These are phyloP conservation scores for Aspergillus diversus DNA, from an alignment of 495 filamentous ascomycete genomes.

Conservation along the genomic window DNA sequence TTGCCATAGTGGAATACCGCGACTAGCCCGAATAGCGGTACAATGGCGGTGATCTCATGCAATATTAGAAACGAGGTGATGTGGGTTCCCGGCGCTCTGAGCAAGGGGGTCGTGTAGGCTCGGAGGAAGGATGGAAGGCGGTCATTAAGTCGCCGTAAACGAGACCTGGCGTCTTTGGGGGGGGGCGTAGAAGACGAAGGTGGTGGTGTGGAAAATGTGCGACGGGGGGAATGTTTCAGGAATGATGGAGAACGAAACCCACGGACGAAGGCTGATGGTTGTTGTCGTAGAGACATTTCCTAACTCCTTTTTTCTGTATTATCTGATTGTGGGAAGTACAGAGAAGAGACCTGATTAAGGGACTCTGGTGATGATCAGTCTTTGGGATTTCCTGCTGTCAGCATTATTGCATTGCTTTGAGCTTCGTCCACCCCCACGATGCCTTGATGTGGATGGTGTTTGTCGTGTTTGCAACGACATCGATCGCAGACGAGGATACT, in stretches of 20 bases:
- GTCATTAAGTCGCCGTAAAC: conserved; percentile 62
- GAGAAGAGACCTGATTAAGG: too few species aligned
- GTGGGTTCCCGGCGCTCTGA: conserved; percentile 78
- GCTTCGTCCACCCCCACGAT: background rate
- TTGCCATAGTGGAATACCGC: conserved; percentile 75
- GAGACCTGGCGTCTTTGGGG: conserved; percentile 43
- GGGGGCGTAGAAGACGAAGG: conserved; percentile 28
- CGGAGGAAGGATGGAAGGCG: conserved; percentile 64
- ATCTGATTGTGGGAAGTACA: too few species aligned
- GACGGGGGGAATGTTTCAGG: conserved; percentile 18
- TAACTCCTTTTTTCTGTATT: background rate
- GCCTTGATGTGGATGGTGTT: conserved; percentile 9
- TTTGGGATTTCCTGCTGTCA: too few species aligned
- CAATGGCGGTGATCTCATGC: conserved; percentile 86
- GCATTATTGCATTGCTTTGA: background rate
- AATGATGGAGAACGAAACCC: conserved; percentile 22
- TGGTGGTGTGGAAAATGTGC: conserved; percentile 31
- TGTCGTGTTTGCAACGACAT: conserved; percentile 24
- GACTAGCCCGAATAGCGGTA: conserved; percentile 76
- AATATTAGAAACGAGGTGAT: conserved; percentile 84
- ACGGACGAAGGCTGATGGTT: conserved; percentile 23
- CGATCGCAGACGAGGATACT: too few species aligned
- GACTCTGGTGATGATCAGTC: too few species aligned
- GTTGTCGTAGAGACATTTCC: conserved; percentile 16
- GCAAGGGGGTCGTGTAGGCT: conserved; percentile 66